These are phyloP conservation scores for Saccharum officinarum DNA, from an alignment of 176 grass and related monocot species.

Conservation along the genomic window DNA sequence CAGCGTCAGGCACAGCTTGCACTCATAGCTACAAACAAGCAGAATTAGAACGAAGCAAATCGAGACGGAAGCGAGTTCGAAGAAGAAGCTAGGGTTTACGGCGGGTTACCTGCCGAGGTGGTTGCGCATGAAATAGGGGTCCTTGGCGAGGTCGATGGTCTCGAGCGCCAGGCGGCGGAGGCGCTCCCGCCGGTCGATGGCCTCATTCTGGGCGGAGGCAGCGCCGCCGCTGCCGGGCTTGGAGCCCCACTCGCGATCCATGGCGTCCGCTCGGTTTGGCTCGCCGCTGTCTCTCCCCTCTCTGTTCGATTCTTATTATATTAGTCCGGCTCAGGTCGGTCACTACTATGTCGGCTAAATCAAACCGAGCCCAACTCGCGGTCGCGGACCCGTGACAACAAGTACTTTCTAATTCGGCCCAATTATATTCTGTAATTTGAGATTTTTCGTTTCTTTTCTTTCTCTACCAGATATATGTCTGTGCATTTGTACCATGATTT, in stretches of 20 bases:
- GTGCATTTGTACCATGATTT: too few species aligned
- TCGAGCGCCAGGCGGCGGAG: conserved; percentile 92
- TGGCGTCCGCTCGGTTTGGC: conserved; percentile 40
- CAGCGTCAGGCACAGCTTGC: conserved; percentile 91
- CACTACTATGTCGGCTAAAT: neutral
- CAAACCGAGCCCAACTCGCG: neutral
- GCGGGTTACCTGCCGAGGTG: conserved; percentile 79
- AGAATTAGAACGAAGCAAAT: conserved; percentile 7
- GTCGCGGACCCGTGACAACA: neutral
- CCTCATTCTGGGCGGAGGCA: conserved; percentile 90
- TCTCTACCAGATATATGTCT: too few species aligned
- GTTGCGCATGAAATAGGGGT: conserved; percentile 99
- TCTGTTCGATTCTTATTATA: too few species aligned
- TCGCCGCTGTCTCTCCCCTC: neutral
- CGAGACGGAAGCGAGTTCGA: neutral
- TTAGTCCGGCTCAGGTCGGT: neutral
- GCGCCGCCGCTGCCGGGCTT: conserved; percentile 95
- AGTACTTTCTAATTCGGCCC: neutral
- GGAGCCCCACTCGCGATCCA: conserved; percentile 97
- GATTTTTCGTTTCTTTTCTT: too few species aligned
- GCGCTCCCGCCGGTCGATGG: conserved; percentile 92
- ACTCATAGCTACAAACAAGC: conserved; percentile 66
- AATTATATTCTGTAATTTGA: too few species aligned
- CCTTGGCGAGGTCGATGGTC: conserved; percentile 98
- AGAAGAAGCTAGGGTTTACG: conserved; percentile 31